A percentile compares a stretch with the other conserved stretches of the same genome.
These are phyloP conservation scores for Tilletia setariae DNA, from an alignment of 1,284 basidiomycete species.

Conservation along the genomic window DNA sequence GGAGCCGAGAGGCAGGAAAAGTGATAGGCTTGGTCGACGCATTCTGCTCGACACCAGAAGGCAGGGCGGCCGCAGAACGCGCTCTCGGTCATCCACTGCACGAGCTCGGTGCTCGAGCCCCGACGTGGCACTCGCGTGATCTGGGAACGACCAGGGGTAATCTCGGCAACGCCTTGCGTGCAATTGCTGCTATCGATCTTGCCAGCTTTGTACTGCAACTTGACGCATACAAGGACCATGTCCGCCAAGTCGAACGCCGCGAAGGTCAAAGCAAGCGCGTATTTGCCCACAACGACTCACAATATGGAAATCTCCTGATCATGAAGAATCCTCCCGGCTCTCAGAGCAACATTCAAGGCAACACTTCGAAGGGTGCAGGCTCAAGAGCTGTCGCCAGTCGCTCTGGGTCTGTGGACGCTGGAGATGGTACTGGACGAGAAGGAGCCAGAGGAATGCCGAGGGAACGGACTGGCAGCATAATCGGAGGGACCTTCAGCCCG, in stretches of 20 bases:
- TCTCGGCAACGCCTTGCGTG: slow-evolving; percentile 35
- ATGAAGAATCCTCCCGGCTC: slow-evolving; percentile 23
- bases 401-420: not conserved
- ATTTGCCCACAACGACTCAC: slow-evolving; percentile 50
- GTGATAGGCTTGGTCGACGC: slow-evolving; percentile 45
- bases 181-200: slow-evolving; percentile 43
- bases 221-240: slow-evolving; percentile 43
- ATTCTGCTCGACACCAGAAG: slow-evolving; percentile 38
- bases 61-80: slow-evolving; percentile 32
- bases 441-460: slow-evolving; percentile 32
- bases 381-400: not conserved
- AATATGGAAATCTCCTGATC: slow-evolving; percentile 48
- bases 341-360: not conserved
- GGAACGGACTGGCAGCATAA: slow-evolving; percentile 23
- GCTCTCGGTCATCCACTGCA: slow-evolving; percentile 28
- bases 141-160: slow-evolving; percentile 28
- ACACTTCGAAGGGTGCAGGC: not conserved
- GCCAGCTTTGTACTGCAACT: slow-evolving; percentile 36
- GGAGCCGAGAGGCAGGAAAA: slow-evolving; percentile 50
- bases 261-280: slow-evolving; percentile 46
- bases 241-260: slow-evolving; percentile 40
- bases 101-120: slow-evolving; percentile 24
- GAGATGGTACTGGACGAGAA: not conserved
- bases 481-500: not conserved
- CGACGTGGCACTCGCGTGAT: slow-evolving; percentile 18